phyloP scores from a whole-genome alignment of 345 rosid genomes.

The Salix caprea region DNA sequence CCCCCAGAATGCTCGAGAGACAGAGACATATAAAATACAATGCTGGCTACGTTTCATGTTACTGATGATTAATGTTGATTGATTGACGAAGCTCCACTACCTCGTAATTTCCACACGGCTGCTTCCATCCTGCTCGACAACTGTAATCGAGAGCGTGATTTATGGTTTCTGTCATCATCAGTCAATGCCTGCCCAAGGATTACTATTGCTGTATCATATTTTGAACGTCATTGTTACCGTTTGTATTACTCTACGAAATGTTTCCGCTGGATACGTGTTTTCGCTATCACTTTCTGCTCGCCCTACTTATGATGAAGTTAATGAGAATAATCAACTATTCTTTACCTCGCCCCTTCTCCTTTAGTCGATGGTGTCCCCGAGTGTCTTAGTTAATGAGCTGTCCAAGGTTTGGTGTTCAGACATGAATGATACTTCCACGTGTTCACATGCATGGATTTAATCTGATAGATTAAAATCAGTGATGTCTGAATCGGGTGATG shows the following conservation, averaged over 20 bases:
- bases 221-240: background rate
- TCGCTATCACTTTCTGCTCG: background rate
- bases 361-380: background rate
- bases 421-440: background rate
- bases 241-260: background rate
- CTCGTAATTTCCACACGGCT: background rate
- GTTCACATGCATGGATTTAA: too few species aligned
- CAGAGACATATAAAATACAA: slow-evolving; percentile 32
- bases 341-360: background rate
- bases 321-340: background rate
- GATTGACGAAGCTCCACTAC: background rate
- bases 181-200: background rate
- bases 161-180: background rate
- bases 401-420: background rate
- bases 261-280: background rate
- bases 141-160: background rate
- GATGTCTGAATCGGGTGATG: too few species aligned
- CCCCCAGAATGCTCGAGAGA: slow-evolving; percentile 68
- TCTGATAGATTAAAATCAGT: too few species aligned
- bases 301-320: background rate
- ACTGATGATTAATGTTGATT: background rate
- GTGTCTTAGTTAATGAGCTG: too few species aligned
- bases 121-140: background rate
- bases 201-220: too few species aligned
- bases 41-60: background rate